These are phyloP conservation scores for Papiliotrema fonsecae DNA, from an alignment of 1,284 basidiomycete genomes.

Conservation along the genomic window DNA sequence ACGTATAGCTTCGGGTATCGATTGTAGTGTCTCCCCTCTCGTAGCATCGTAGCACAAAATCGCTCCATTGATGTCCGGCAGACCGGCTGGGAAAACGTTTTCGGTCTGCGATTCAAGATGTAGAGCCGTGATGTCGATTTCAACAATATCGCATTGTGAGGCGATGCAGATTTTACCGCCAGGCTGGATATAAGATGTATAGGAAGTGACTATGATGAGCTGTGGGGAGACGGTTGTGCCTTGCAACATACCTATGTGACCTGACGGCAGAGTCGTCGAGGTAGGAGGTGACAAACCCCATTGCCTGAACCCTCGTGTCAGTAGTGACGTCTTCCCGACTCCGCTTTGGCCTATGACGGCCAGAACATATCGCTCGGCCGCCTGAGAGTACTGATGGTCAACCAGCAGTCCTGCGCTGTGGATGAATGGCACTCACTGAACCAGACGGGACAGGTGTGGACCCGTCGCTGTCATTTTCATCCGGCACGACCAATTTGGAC, in stretches of 20 bases:
- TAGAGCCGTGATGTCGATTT: conserved; percentile 33
- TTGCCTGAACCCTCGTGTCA: conserved; percentile 26
- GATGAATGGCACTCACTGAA: no score
- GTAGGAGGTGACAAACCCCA: conserved; percentile 17
- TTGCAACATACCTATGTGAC: no score
- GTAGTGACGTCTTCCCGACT: conserved; percentile 33
- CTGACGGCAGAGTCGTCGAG: no score
- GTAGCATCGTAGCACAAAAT: conserved; percentile 46
- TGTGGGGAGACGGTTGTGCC: no score
- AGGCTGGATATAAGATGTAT: conserved; percentile 32
- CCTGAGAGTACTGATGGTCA: not conserved
- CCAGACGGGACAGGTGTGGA: no score
- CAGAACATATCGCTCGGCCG: conserved; percentile 20
- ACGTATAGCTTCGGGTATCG: conserved; percentile 37
- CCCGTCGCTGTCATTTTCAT: no score
- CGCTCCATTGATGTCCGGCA: conserved; percentile 34
- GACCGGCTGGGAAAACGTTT: conserved; percentile 23
- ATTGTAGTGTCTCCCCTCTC: conserved; percentile 25
- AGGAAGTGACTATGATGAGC: conserved; percentile 28
- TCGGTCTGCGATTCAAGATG: conserved; percentile 7
- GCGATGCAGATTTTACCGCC: conserved; percentile 30
- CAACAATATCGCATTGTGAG: conserved; percentile 40
- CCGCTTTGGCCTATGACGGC: conserved; percentile 26
- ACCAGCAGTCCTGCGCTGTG: not conserved
- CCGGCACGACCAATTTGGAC: conserved; percentile 7